Evolutionary conservation across 1,284 basidiomycete species (phyloP).

Genomic region (Boletus sp.): DNA sequence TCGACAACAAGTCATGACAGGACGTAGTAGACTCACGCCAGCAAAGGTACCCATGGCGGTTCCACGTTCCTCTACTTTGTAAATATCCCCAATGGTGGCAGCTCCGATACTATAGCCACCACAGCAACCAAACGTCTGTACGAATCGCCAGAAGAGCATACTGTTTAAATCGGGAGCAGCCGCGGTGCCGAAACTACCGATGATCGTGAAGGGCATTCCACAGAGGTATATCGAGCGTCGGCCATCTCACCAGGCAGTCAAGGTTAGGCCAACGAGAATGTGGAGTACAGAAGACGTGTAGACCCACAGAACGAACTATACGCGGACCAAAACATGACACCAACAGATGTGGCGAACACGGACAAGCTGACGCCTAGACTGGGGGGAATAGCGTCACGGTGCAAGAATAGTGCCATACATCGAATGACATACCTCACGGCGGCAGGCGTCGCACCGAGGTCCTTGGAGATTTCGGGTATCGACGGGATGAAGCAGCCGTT

Average conservation of each 20-base stretch:
- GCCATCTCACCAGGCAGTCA: slow-evolving; percentile 32
- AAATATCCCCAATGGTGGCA: slow-evolving; percentile 49
- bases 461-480: slow-evolving; percentile 41
- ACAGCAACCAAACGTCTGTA: slow-evolving; percentile 43
- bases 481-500: slow-evolving; percentile 45
- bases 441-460: slow-evolving; percentile 37
- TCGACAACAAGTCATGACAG: not conserved
- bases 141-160: slow-evolving; percentile 43
- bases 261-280: not conserved
- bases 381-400: not conserved
- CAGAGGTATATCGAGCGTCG: slow-evolving; percentile 41
- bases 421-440: slow-evolving; percentile 37
- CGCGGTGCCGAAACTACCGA: slow-evolving; percentile 43
- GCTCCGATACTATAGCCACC: slow-evolving; percentile 43
- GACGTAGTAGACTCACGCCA: slow-evolving; percentile 35
- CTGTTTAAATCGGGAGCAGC: slow-evolving; percentile 31
- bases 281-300: not conserved
- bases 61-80: slow-evolving; percentile 41
- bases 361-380: slow-evolving; percentile 30
- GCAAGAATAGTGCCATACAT: not conserved
- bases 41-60: slow-evolving; percentile 45
- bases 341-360: slow-evolving; percentile 20
- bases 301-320: slow-evolving; percentile 29
- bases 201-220: slow-evolving; percentile 43
- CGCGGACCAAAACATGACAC: slow-evolving; percentile 27